These are phyloP conservation scores for Venturia pyrina DNA, from an alignment of 2,329 filamentous ascomycete species.

Conservation along the genomic window DNA sequence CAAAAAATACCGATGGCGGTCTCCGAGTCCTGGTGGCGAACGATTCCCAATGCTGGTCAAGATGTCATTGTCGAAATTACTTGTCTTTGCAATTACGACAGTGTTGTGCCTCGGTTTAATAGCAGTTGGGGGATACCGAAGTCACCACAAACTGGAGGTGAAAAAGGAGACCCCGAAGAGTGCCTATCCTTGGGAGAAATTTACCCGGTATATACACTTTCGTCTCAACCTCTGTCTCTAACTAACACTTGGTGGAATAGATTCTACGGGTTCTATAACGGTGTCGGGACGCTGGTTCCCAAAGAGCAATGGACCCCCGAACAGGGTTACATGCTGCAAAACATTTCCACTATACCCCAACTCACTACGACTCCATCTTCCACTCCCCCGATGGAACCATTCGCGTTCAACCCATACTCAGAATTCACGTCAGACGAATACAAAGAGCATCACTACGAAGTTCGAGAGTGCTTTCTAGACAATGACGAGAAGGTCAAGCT, in stretches of 20 bases:
- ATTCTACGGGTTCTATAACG: slow-evolving; percentile 38
- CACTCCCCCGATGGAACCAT: slow-evolving; percentile 26
- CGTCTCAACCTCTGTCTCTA: background rate
- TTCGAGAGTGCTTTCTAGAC: slow-evolving; percentile 56
- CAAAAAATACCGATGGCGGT: slow-evolving; percentile 30
- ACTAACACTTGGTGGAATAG: slow-evolving; percentile 17
- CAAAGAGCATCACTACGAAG: slow-evolving; percentile 39
- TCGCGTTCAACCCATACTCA: slow-evolving; percentile 37
- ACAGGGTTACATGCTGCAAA: slow-evolving; percentile 32
- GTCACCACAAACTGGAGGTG: slow-evolving; percentile 24
- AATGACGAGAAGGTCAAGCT: slow-evolving; percentile 43
- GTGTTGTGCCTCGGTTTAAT: slow-evolving; percentile 32
- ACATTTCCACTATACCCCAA: background rate
- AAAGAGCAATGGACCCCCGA: slow-evolving; percentile 32
- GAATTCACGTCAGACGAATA: slow-evolving; percentile 33
- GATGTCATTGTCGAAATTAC: slow-evolving; percentile 31
- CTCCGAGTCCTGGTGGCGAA: slow-evolving; percentile 22
- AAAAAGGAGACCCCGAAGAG: slow-evolving; percentile 24
- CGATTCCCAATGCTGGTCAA: slow-evolving; percentile 18
- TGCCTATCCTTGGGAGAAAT: slow-evolving; percentile 37
- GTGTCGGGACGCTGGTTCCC: slow-evolving; percentile 36
- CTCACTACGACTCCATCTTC: slow-evolving; percentile 21
- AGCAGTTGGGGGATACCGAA: slow-evolving; percentile 31
- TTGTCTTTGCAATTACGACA: slow-evolving; percentile 29
- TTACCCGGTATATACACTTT: slow-evolving; percentile 25